A percentile compares a stretch with the other conserved stretches of the same genome.
phyloP scores from a whole-genome alignment of 371 early-diverging fungal genomes.

The Capillidium heterosporum region DNA sequence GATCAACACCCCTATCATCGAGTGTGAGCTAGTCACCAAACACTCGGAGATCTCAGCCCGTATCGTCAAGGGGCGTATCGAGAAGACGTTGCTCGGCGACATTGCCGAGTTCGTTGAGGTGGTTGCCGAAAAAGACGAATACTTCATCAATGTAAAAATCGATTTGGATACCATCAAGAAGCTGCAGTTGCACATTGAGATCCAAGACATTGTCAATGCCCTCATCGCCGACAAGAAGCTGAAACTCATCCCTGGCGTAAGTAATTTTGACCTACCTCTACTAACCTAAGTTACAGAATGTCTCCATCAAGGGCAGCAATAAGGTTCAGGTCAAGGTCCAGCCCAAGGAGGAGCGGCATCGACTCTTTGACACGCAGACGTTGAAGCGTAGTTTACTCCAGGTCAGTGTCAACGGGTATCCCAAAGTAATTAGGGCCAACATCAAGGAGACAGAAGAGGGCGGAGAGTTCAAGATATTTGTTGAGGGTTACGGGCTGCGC shows the following conservation, averaged over 20 bases:
- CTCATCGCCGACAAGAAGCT: conserved; percentile 67
- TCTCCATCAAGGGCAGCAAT: conserved; percentile 51
- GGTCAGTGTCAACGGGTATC: conserved; percentile 68
- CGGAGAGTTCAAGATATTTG: conserved; percentile 40
- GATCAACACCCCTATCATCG: conserved; percentile 93
- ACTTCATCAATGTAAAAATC: conserved; percentile 59
- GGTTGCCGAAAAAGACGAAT: conserved; percentile 53
- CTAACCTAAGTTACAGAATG: conserved; percentile 23
- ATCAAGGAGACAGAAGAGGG: conserved; percentile 51
- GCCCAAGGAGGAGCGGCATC: conserved; percentile 36
- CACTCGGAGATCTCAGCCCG: conserved; percentile 59
- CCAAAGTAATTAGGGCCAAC: conserved; percentile 72
- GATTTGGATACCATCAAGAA: conserved; percentile 58
- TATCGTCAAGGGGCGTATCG: conserved; percentile 88
- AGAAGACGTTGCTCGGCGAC: conserved; percentile 76
- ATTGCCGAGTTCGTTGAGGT: conserved; percentile 85
- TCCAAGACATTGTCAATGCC: conserved; percentile 56
- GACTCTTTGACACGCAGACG: conserved; percentile 57
- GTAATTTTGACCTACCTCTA: not conserved
- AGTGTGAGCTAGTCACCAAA: conserved; percentile 48
- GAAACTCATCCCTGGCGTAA: conserved; percentile 51
- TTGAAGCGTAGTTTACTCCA: conserved; percentile 69
- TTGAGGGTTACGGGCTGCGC: conserved; percentile 89
- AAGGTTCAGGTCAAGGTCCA: conserved; percentile 52
- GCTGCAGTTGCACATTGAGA: conserved; percentile 58